Evolutionary conservation across 139 green algal genomes (phyloP).

Genomic region (Chlamydomonas eustigma): DNA sequence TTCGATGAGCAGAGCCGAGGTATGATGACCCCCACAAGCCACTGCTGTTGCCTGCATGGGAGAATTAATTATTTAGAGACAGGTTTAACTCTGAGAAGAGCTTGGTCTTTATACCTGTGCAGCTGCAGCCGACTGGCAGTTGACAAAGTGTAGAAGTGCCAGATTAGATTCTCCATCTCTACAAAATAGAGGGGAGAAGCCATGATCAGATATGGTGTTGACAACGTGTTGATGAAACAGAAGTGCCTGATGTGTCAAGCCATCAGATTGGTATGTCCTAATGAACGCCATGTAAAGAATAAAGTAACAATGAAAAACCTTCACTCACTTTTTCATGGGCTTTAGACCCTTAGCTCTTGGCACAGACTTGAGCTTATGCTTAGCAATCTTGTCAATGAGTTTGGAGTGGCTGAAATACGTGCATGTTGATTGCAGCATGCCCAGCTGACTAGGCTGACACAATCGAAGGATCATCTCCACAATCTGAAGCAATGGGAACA

Average conservation of each 20-base stretch:
- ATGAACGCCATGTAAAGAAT: neutral
- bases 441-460: conserved; percentile 53
- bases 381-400: conserved; percentile 55
- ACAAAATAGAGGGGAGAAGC: neutral
- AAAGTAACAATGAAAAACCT: neutral
- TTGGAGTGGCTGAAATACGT: conserved; percentile 55
- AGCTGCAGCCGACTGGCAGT: conserved; percentile 58
- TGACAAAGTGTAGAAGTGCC: conserved; percentile 64
- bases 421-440: conserved; percentile 58
- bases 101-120: conserved; percentile 30
- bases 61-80: too few species aligned
- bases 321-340: conserved; percentile 47
- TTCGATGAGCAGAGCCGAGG: conserved; percentile 44
- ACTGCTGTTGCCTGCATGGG: conserved; percentile 67
- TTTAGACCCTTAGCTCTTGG: conserved; percentile 62
- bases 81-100: conserved; percentile 17
- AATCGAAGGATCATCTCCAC: conserved; percentile 61
- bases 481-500: too few species aligned
- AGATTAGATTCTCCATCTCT: conserved; percentile 59
- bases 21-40: conserved; percentile 66
- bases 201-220: neutral
- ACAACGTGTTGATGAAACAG: neutral
- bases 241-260: too few species aligned
- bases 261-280: neutral
- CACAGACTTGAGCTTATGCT: conserved; percentile 49